Percentiles rank a stretch among this genome's conserved stretches.
These are phyloP conservation scores for Pythium diclinum DNA, from an alignment of 352 stramenopile species.

Conservation along the genomic window DNA sequence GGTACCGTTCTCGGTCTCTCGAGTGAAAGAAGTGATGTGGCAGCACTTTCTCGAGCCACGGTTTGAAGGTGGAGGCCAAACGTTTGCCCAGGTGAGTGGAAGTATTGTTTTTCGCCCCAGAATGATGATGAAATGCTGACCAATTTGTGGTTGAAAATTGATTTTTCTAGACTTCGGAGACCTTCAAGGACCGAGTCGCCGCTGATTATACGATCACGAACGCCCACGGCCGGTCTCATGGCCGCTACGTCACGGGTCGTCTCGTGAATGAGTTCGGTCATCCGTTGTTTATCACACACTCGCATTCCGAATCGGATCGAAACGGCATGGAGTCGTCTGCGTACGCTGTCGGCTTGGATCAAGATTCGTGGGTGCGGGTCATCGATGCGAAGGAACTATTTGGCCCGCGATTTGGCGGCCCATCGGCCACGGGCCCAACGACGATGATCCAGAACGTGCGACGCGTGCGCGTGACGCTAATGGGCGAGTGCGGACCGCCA, in stretches of 20 bases:
- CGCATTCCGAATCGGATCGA: background rate
- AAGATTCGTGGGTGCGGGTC: constrained; percentile 9
- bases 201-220: background rate
- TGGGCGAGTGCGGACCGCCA: background rate
- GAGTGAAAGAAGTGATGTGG: background rate
- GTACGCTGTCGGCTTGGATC: background rate
- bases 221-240: background rate
- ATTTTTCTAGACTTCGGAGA: background rate
- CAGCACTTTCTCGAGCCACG: constrained; percentile 4
- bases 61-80: background rate
- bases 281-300: constrained; percentile 1
- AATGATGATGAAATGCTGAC: too few species aligned
- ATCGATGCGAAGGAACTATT: background rate
- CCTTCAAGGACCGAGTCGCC: background rate
- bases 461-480: background rate
- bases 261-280: background rate
- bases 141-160: too few species aligned
- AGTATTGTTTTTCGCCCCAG: background rate
- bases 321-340: background rate
- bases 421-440: background rate
- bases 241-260: background rate
- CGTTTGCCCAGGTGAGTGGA: background rate
- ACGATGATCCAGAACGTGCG: constrained; percentile 9
- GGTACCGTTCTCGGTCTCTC: background rate
- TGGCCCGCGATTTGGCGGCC: background rate